Evolutionary conservation across 2,329 filamentous ascomycete species (phyloP).

Genomic region (Orbilia blumenaviensis): DNA sequence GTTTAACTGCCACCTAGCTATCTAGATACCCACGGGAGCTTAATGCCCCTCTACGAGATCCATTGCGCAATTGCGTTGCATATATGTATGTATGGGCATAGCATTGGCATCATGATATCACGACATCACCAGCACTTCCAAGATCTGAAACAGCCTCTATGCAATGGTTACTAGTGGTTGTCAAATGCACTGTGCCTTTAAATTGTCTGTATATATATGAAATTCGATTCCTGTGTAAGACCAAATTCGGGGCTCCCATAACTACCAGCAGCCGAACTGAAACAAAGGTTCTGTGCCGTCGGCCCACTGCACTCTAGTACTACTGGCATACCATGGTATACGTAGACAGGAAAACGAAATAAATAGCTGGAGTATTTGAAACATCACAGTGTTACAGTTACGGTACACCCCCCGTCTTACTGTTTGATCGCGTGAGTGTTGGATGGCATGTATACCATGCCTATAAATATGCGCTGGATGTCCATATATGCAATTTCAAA

Average conservation of each 20-base stretch:
- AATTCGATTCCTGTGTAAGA: not conserved
- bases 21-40: no score
- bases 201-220: no score
- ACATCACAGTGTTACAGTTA: not conserved
- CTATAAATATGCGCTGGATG: not conserved
- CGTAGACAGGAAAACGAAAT: not conserved
- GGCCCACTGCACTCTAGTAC: not conserved
- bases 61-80: no score
- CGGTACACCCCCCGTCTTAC: not conserved
- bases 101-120: no score
- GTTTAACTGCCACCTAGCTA: no score
- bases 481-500: no score
- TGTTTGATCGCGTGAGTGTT: not conserved
- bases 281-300: constrained; percentile 1
- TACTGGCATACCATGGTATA: not conserved
- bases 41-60: no score
- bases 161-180: no score
- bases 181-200: no score
- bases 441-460: not conserved
- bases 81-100: no score
- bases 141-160: no score
- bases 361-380: not conserved
- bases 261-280: not conserved
- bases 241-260: not conserved
- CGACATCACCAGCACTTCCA: no score